Evolutionary conservation across 768 basidiomycete species (phyloP).

Genomic region (Tubosaeta brunneosetosa): DNA sequence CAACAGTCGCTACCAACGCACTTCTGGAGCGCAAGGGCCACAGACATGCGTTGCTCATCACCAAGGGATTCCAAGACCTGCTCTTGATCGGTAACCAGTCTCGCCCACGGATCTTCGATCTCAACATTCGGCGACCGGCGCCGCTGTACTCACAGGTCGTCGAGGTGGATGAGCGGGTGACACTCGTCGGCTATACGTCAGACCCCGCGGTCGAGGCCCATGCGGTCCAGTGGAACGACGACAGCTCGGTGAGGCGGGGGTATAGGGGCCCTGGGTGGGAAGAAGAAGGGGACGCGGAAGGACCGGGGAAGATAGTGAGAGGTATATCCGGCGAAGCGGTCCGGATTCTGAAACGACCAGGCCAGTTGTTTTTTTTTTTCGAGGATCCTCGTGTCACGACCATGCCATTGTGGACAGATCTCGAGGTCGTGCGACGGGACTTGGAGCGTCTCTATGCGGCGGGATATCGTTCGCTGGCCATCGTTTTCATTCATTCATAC

Average conservation of each 20-base stretch:
- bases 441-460: conserved; percentile 67
- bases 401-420: conserved; percentile 37
- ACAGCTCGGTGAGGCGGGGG: conserved; percentile 59
- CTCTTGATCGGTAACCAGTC: conserved; percentile 93
- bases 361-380: conserved; percentile 22
- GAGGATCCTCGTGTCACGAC: background rate
- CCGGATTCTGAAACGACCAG: conserved; percentile 70
- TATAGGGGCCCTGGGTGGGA: conserved; percentile 82
- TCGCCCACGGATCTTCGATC: conserved; percentile 90
- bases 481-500: conserved; percentile 89
- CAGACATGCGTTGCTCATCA: conserved; percentile 86
- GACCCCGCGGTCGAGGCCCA: conserved; percentile 79
- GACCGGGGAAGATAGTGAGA: conserved; percentile 72
- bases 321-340: conserved; percentile 91
- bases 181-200: conserved; percentile 87
- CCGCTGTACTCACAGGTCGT: conserved; percentile 69
- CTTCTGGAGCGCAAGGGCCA: conserved; percentile 93
- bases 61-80: conserved; percentile 87
- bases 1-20: conserved; percentile 95
- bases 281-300: conserved; percentile 62
- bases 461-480: conserved; percentile 87
- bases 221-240: conserved; percentile 69
- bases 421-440: conserved; percentile 48
- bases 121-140: conserved; percentile 75
- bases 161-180: conserved; percentile 86